These are phyloP conservation scores for Diplotaxis tenuifolia DNA, from an alignment of 345 rosid genomes.

Conservation along the genomic window DNA sequence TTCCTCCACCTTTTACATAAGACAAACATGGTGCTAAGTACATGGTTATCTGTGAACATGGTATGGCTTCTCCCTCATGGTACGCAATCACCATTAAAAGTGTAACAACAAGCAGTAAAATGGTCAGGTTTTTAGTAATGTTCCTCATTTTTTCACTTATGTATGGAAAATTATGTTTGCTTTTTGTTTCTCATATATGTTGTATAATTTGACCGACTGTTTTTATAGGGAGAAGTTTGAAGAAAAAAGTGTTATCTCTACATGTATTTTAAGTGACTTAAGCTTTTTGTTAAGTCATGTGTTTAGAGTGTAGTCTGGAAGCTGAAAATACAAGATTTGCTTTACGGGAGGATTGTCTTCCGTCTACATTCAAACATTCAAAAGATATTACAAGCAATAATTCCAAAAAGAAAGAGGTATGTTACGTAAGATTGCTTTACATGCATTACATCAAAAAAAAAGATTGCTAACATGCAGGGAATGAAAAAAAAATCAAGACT, in stretches of 20 bases:
- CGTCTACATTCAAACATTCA: neutral
- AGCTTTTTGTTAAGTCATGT: slow-evolving; percentile 33
- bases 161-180: neutral
- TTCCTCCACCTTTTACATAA: slow-evolving; percentile 27
- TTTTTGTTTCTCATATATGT: neutral
- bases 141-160: slow-evolving; percentile 8
- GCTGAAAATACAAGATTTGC: neutral
- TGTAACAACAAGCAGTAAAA: slow-evolving; percentile 8
- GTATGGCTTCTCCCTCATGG: slow-evolving; percentile 29
- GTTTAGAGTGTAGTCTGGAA: slow-evolving; percentile 23
- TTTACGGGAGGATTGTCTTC: neutral
- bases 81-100: neutral
- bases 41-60: slow-evolving; percentile 29
- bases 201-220: neutral
- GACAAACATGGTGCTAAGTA: slow-evolving; percentile 34
- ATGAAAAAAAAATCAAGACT: neutral
- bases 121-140: neutral
- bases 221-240: slow-evolving; percentile 4
- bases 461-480: neutral
- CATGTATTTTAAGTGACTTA: slow-evolving; percentile 31
- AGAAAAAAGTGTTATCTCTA: neutral
- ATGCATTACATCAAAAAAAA: no score
- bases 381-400: neutral
- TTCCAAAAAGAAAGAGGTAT: neutral
- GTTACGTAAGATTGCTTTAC: neutral